Conservation (phyloP, 2,329 filamentous ascomycete genomes). For the Colletotrichum horii region DNA sequence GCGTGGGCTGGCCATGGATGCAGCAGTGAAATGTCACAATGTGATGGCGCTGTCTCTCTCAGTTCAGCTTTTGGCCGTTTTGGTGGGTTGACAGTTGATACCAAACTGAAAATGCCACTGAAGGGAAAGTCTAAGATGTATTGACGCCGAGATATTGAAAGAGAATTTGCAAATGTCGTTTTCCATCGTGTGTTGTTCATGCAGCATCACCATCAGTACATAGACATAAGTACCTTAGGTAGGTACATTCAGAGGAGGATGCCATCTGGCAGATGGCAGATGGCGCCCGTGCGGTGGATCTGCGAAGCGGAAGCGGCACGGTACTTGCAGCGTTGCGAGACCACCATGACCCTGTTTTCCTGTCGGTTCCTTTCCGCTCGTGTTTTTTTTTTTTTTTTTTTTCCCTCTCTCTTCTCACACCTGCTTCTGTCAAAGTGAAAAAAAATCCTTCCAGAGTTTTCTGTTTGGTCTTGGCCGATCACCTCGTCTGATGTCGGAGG, state of each 20-base stretch:
- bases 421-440: background rate
- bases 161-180: background rate
- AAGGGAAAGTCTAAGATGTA: background rate
- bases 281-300: constrained; percentile 15
- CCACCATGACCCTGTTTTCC: background rate
- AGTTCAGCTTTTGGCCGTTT: background rate
- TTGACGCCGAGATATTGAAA: background rate
- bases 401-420: background rate
- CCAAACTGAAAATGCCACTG: background rate
- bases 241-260: background rate
- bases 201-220: background rate
- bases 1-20: background rate
- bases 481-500: background rate
- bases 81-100: background rate
- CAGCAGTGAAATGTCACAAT: background rate
- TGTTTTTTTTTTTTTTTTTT: background rate
- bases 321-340: background rate
- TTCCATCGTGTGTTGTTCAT: background rate
- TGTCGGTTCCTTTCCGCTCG: background rate
- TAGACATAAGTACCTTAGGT: background rate
- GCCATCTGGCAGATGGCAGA: background rate
- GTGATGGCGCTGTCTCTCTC: background rate
- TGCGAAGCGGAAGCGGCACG: background rate
- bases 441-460: background rate
- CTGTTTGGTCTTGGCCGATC: background rate